Evolutionary conservation across 139 green algal species (phyloP), one percentile per base, ranked within the genome.

Genomic region (Chlorella sp.): DNA sequence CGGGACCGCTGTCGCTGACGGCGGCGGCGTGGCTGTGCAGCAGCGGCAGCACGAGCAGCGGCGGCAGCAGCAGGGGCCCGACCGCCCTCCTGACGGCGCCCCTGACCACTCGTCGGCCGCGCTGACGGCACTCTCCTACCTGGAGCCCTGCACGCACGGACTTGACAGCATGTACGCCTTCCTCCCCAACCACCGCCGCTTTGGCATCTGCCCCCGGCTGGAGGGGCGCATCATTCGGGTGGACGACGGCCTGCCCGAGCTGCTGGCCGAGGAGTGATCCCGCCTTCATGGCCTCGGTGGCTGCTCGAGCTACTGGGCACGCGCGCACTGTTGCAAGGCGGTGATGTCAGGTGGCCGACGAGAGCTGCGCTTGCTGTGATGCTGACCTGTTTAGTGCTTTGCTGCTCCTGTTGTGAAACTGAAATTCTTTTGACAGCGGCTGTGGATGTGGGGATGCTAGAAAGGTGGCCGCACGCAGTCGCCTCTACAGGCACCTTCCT

Each of bases 181-280:
- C 33, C 51, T 82, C 41, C 68, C 83, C 0, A 60, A 79, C 3
- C 64, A 7, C 1, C 75, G 76, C n/a, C 41, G 76, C 8, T 90
- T 79, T 55, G 79, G 79, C 21, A 81, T 91, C 17, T 71, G 66
- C 1, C 86, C 86, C 0, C 45, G 15, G 5, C n/a, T 84, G 29
- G 81, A 91, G 69, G 85, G 82, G 15, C 79, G 86, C 63, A 91
- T 91, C 60, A n/a, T n/a, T 21, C 38, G 72, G 9, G 21, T 68
- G 25, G 36, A 31, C n/a, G 62, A 35, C 36, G 23, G 46, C 67
- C 33, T n/a, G 35, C 38, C 60, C 60, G 15, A 23, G 51, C 51
- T 59, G 58, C 58, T 64, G 58, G 29, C 6, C 2, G 58, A 9
- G 1, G 2, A 27, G 31, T n/a, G n/a, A n/a, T n/a, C n/a, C n/a